Conservation (phyloP, 805 yeast species). For the Lachancea mirantina region DNA sequence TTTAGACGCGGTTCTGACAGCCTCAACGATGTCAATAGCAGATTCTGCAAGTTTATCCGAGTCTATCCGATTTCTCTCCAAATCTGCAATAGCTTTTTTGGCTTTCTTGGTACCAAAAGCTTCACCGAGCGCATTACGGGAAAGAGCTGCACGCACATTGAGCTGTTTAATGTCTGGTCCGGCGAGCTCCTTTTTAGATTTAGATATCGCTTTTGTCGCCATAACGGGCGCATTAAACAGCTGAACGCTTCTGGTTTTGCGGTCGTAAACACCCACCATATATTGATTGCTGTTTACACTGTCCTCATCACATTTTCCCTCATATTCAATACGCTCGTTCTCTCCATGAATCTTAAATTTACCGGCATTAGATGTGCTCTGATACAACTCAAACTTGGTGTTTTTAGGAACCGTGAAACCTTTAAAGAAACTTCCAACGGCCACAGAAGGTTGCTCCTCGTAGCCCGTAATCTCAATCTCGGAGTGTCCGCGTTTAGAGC, state of each 20-base stretch:
- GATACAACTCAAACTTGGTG: slow-evolving; percentile 57
- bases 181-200: slow-evolving; percentile 45
- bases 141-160: slow-evolving; percentile 41
- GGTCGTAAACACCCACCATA: slow-evolving; percentile 73
- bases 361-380: slow-evolving; percentile 32
- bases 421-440: slow-evolving; percentile 70
- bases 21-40: slow-evolving; percentile 76
- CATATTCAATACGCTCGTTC: slow-evolving; percentile 62
- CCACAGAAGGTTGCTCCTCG: slow-evolving; percentile 42
- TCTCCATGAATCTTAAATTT: slow-evolving; percentile 71
- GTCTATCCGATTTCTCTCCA: slow-evolving; percentile 80
- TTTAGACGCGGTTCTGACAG: slow-evolving; percentile 61
- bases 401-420: slow-evolving; percentile 59
- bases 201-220: slow-evolving; percentile 56
- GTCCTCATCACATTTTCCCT: slow-evolving; percentile 43
- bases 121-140: slow-evolving; percentile 84
- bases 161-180: slow-evolving; percentile 62
- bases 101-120: slow-evolving; percentile 97
- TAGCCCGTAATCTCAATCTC: slow-evolving; percentile 31
- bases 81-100: slow-evolving; percentile 75
- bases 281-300: slow-evolving; percentile 40
- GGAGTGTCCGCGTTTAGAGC: slow-evolving; percentile 12
- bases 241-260: slow-evolving; percentile 54
- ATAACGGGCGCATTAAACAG: slow-evolving; percentile 58
- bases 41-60: slow-evolving; percentile 67